A percentile compares a stretch with the other conserved stretches of the same genome.
Conservation (phyloP, 2,329 filamentous ascomycete genomes). For the Cladosporium cucumerinum region DNA sequence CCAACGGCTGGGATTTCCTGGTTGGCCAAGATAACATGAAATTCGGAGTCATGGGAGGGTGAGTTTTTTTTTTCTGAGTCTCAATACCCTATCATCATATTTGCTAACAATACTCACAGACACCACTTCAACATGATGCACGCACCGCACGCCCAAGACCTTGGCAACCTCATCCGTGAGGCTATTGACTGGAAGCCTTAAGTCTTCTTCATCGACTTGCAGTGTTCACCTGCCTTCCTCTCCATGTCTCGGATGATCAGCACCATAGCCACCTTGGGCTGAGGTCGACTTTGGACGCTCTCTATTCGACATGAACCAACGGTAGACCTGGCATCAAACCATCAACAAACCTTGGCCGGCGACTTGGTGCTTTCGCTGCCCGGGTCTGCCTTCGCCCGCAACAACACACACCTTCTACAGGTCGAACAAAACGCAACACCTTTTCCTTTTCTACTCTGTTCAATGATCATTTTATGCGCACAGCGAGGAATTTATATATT, state of each 20-base stretch:
- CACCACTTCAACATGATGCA: slow-evolving; percentile 65
- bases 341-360: slow-evolving; percentile 16
- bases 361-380: slow-evolving; percentile 15
- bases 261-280: slow-evolving; percentile 28
- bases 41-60: slow-evolving; percentile 63
- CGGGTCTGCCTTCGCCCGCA: not conserved
- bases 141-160: slow-evolving; percentile 42
- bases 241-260: not conserved
- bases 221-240: slow-evolving; percentile 19
- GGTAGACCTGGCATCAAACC: slow-evolving; percentile 6
- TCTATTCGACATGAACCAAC: not conserved
- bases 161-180: slow-evolving; percentile 44
- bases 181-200: slow-evolving; percentile 35
- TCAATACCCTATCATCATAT: not conserved
- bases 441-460: slow-evolving; percentile 5
- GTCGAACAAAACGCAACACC: slow-evolving; percentile 5
- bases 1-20: slow-evolving; percentile 67
- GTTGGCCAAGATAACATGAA: slow-evolving; percentile 60
- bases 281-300: slow-evolving; percentile 21
- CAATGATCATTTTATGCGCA: not conserved
- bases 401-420: slow-evolving; percentile 1
- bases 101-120: not conserved
- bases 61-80: not conserved
- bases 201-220: not conserved
- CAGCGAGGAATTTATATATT: not conserved